phyloP scores from a whole-genome alignment of 345 rosid species.

The Toxicodendron radicans region DNA sequence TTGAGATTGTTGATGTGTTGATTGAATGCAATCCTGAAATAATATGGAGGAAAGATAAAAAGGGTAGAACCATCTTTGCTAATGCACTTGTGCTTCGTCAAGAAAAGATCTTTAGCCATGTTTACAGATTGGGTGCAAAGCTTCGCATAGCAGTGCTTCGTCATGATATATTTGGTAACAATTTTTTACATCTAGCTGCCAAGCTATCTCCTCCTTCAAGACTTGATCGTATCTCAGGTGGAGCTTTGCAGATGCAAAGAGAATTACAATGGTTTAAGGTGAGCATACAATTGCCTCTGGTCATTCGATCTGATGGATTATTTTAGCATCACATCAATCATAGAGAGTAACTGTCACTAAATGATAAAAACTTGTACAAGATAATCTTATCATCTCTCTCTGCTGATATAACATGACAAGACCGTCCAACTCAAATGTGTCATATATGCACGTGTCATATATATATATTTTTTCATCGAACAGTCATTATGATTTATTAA shows the following conservation, averaged over 20 bases:
- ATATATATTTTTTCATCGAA: no score
- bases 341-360: neutral
- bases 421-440: no score
- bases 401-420: no score
- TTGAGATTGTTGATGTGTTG: conserved; percentile 16
- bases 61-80: conserved; percentile 18
- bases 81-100: conserved; percentile 18
- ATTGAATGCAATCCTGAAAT: conserved; percentile 19
- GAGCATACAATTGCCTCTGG: neutral
- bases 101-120: conserved; percentile 21
- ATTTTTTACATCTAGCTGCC: conserved; percentile 25
- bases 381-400: no score
- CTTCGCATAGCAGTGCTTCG: neutral
- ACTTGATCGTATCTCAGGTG: conserved; percentile 26
- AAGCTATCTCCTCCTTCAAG: conserved; percentile 20
- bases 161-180: conserved; percentile 8
- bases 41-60: conserved; percentile 20
- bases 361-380: neutral
- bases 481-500: no score
- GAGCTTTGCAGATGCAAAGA: conserved; percentile 34
- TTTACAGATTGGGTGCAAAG: conserved; percentile 7
- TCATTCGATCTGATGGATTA: neutral
- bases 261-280: conserved; percentile 42
- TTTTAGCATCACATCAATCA: no score
- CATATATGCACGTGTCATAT: no score